phyloP scores from a whole-genome alignment of 2,329 filamentous ascomycete species.

The Alternaria triticimaculans region DNA sequence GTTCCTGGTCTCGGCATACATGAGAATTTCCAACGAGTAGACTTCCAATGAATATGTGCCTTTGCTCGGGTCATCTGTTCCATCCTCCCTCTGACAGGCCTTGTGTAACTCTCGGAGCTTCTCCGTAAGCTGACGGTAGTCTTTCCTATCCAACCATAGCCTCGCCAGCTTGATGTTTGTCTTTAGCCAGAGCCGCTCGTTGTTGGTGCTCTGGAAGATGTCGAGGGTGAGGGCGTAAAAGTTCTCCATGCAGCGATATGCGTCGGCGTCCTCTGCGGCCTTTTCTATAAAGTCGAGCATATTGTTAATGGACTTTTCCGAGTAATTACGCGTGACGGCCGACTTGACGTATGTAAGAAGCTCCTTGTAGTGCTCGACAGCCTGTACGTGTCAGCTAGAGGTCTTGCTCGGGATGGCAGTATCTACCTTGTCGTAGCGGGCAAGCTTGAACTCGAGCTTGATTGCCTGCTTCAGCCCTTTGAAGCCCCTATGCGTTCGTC shows the following conservation, averaged over 20 bases:
- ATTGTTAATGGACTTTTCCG: slow-evolving; percentile 99
- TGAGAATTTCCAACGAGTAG: slow-evolving; percentile 96
- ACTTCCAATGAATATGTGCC: slow-evolving; percentile 96
- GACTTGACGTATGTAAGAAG: slow-evolving; percentile 97
- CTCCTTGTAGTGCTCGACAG: slow-evolving; percentile 89
- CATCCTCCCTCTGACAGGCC: slow-evolving; percentile 86
- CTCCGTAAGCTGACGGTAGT: slow-evolving; percentile 79
- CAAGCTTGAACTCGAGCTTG: slow-evolving; percentile 93
- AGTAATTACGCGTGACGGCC: slow-evolving; percentile 96
- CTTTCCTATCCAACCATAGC: slow-evolving; percentile 87
- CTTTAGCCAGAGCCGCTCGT: slow-evolving; percentile 96
- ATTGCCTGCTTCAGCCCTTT: slow-evolving; percentile 98
- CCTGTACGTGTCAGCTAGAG: slow-evolving; percentile 60
- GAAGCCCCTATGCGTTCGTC: slow-evolving; percentile 69
- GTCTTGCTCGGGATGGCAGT: background rate
- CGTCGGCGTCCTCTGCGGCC: slow-evolving; percentile 73
- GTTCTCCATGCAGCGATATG: slow-evolving; percentile 84
- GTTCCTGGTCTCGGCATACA: slow-evolving; percentile 96
- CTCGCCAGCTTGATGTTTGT: slow-evolving; percentile 97
- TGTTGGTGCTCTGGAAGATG: slow-evolving; percentile 97
- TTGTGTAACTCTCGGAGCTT: slow-evolving; percentile 89
- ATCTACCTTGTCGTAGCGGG: slow-evolving; percentile 78
- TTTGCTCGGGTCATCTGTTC: slow-evolving; percentile 89
- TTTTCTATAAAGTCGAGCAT: slow-evolving; percentile 99
- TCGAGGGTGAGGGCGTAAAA: slow-evolving; percentile 94